A percentile compares a stretch with the other conserved stretches of the same genome.
phyloP scores from a whole-genome alignment of 331 rosid genomes.

The Malus hybrid region DNA sequence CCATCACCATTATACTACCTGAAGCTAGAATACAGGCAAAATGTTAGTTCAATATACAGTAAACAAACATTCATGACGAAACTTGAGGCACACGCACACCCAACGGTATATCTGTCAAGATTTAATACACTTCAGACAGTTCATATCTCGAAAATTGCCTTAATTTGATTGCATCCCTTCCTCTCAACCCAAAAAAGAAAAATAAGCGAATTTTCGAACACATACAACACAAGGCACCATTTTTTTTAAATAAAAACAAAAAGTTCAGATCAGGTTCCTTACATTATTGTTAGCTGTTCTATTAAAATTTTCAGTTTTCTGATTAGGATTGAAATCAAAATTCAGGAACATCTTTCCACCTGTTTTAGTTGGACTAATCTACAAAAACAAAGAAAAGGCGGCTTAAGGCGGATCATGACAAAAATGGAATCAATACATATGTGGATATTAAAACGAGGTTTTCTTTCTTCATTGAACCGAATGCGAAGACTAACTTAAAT shows the following conservation, averaged over 20 bases:
- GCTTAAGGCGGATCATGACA: background rate
- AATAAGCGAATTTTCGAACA: too few species aligned
- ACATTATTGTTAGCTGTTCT: background rate
- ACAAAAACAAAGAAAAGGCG: too few species aligned
- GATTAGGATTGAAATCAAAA: too few species aligned
- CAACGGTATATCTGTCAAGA: background rate
- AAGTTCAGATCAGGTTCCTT: background rate
- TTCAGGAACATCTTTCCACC: background rate
- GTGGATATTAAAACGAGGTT: too few species aligned
- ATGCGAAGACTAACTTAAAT: too few species aligned
- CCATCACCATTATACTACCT: constrained; percentile 1
- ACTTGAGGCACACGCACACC: background rate
- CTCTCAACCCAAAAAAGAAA: background rate
- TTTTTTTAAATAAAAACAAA: background rate
- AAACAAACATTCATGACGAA: background rate
- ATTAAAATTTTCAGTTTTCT: background rate
- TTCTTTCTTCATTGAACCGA: too few species aligned
- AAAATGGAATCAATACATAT: background rate
- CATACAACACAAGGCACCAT: too few species aligned
- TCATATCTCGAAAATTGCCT: background rate
- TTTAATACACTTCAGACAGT: background rate
- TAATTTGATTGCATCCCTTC: background rate
- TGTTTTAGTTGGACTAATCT: background rate
- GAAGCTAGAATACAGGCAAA: background rate
- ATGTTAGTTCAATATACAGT: background rate